Base-by-base conservation (phyloP, 148 eudicot species). In the Cornus suecica region DNA sequence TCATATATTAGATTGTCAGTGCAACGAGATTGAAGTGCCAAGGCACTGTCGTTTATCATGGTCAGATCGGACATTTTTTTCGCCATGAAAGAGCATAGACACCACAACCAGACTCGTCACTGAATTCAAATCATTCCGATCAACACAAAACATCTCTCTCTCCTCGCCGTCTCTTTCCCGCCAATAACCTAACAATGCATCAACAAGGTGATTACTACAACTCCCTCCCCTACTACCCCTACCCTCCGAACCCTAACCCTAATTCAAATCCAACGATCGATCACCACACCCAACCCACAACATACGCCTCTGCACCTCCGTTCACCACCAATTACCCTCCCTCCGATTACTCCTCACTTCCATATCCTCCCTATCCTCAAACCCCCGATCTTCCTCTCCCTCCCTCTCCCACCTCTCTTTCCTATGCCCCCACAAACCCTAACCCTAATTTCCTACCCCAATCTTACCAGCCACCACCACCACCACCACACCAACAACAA, bases 271-370 rank as follows among this genome's bases (percentile, higher is more conserved):
- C 76, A 37, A 64, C 42, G 54, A 25, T 69, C 67, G 71, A 68
- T 52, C 77, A 68, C 34, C 82, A 32, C 42, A 37, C 84, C 22
- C 54, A 74, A 3, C 72, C 70, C 42, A 24, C 82, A 13, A 37
- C 42, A 10, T 88, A 77, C 91, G 94, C 97, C 22, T 92, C 97
- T 8, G 96, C 98, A 8, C 98, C 98, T 0, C 96, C 98, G 1
- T 89, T 74, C 82, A 61, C 88, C 78, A 25, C 75, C 31, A 70
- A 23, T 6, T 73, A 84, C 70, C 18, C 85, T 14, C 34, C 89
- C 22, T 23, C 85, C 63, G 66, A 81, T 72, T 34, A 83, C 65
- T 13, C 90, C 85, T 15, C 42, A 37, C 6, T 3, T 6, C 61
- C 86, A 22, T 84, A 85, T 80, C 86, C 92, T 70, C 51, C 84